Evolutionary conservation across 2,329 filamentous ascomycete genomes (phyloP), one percentile per base, ranked within the genome.

Genomic region (Mariannaea sp.): DNA sequence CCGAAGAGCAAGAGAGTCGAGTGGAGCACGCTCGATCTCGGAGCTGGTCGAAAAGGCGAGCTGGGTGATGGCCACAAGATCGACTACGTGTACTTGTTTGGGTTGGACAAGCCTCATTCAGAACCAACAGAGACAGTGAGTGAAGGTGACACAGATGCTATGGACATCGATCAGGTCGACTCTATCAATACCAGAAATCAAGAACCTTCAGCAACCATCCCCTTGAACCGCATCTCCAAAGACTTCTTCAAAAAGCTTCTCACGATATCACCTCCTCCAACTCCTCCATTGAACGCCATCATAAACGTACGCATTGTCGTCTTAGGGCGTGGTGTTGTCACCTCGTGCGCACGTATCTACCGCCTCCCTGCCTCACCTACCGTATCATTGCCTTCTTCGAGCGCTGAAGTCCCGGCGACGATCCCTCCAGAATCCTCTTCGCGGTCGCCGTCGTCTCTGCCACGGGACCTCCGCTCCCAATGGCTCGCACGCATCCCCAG

Each of bases 1-100:
- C 92, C 94, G 0, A 94, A 90, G 70, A 88, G 90, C 17, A 96
- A 94, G 72, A 81, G 92, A 47, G 75, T 85, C 1, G 86, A 87
- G 52, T 97, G 88, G 83, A 80, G 84, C 14, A 85, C 83, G 5
- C 75, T 97, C 9, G 82, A 91, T 61, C 75, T 97, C 8, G 90
- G 90, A 0, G 80, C 82, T 32, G 86, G 83, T 1, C 82, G 84
- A 46, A 92, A 85, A 65, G 93, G 93, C 1, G 94, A 97, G 70
- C 67, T 96, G 26, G 94, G 94, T 2, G 75, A 83, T 46, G 92
- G 92, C 0, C 90, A 90, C 80, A 83, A 85, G 8, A 96, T 90
- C 71, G 90, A 96, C 66, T 96, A 91, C 81, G 87, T 91, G 65
- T 75, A 76, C 27, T 71, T 95, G n/a, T 77, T 91, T 48, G 27